phyloP scores from a whole-genome alignment of 169 alveolate genomes.

The Nephromyces sp. region DNA sequence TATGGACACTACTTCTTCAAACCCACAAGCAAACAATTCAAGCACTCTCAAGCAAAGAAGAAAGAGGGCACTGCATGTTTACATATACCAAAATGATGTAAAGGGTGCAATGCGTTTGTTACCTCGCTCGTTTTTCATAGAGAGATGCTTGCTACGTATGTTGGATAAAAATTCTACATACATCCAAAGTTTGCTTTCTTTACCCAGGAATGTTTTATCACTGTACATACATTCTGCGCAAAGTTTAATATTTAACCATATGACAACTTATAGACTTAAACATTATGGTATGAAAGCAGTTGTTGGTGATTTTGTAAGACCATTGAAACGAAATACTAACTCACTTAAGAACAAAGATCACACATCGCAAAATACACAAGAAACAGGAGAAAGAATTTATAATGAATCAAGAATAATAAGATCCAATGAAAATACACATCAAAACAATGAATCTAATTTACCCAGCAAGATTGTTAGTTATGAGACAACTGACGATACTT shows the following conservation, averaged over 20 bases:
- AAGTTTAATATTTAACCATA: not conserved
- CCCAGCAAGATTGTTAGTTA: too few relatives aligned
- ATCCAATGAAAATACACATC: too few relatives aligned
- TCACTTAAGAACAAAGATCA: too few relatives aligned
- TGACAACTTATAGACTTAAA: not conserved
- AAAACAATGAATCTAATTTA: too few relatives aligned
- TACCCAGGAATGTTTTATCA: not conserved
- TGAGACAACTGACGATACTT: too few relatives aligned
- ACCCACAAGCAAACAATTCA: too few relatives aligned
- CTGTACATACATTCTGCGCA: not conserved
- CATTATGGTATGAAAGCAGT: not conserved
- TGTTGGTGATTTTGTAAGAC: not conserved
- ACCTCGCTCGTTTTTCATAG: not conserved
- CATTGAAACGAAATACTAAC: too few relatives aligned
- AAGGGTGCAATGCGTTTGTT: not conserved
- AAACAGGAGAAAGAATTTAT: too few relatives aligned
- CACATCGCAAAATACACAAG: too few relatives aligned
- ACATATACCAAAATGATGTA: not conserved
- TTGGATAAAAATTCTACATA: not conserved
- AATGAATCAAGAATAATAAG: too few relatives aligned
- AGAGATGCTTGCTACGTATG: not conserved
- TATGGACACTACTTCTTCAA: too few relatives aligned
- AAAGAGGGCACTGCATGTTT: not conserved
- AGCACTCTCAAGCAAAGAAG: too few relatives aligned
- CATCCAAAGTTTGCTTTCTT: not conserved